These are phyloP conservation scores for Septoria linicola DNA, from an alignment of 2,329 filamentous ascomycete species.

Conservation along the genomic window DNA sequence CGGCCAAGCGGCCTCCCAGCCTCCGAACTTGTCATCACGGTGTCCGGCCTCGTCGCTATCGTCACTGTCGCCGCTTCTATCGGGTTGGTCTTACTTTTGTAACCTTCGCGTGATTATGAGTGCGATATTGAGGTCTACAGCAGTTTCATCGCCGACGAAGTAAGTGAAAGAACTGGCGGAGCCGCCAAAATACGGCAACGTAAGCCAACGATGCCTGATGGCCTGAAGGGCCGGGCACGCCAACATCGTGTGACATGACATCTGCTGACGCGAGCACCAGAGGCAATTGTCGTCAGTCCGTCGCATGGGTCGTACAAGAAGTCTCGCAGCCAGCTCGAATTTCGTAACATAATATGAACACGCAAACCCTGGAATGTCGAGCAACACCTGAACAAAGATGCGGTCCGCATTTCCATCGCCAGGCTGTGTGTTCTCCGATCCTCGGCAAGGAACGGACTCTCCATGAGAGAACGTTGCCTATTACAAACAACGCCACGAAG, in stretches of 20 bases:
- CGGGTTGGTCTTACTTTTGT: neutral
- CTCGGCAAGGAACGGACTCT: constrained; percentile 1
- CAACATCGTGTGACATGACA: too few species aligned
- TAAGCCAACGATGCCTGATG: too few species aligned
- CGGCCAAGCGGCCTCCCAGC: too few species aligned
- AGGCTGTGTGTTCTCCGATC: neutral
- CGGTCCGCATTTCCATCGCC: neutral
- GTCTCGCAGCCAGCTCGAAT: neutral
- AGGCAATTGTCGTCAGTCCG: neutral
- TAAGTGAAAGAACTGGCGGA: too few species aligned
- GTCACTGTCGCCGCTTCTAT: neutral
- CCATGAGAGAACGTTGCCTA: neutral
- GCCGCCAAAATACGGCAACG: too few species aligned
- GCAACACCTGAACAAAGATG: too few species aligned
- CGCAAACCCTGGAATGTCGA: neutral
- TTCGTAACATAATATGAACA: constrained; percentile 1
- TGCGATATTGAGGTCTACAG: constrained; percentile 10
- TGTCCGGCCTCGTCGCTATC: too few species aligned
- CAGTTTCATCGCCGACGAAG: neutral
- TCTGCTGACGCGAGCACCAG: neutral
- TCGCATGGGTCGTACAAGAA: neutral
- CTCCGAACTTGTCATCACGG: too few species aligned
- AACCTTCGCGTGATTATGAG: neutral
- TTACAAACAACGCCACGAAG: neutral
- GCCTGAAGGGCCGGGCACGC: too few species aligned